These are phyloP conservation scores for Solanum habrochaites DNA, from an alignment of 257 asterid genomes.

Conservation along the genomic window DNA sequence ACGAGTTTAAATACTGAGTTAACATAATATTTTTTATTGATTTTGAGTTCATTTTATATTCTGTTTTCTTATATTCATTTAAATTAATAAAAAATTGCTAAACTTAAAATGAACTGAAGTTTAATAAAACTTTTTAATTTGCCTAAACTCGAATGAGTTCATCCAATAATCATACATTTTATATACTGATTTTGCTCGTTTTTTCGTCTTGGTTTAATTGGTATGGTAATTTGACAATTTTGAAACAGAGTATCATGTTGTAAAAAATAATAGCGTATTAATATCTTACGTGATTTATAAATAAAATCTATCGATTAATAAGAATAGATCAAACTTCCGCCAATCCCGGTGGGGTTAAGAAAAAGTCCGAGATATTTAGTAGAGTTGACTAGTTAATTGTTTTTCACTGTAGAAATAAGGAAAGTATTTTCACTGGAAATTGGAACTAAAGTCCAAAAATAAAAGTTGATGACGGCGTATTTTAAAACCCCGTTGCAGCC, in stretches of 20 bases:
- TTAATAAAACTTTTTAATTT: neutral
- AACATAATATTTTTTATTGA: neutral
- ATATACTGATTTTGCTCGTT: neutral
- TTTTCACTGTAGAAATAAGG: too few relatives aligned
- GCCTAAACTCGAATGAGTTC: neutral
- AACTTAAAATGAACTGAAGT: neutral
- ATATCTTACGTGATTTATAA: rapidly evolving
- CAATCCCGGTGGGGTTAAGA: too few relatives aligned
- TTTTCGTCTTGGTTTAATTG: neutral
- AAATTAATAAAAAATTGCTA: neutral
- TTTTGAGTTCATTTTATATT: neutral
- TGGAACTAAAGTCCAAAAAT: too few relatives aligned
- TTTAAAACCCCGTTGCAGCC: too few relatives aligned
- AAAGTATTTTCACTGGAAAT: too few relatives aligned
- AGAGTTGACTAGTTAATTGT: too few relatives aligned
- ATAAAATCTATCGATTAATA: rapidly evolving
- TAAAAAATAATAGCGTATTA: neutral
- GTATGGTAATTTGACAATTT: neutral
- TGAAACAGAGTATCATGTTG: too few relatives aligned
- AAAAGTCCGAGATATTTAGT: too few relatives aligned
- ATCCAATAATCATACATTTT: neutral
- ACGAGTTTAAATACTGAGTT: too few relatives aligned
- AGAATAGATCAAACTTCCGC: too few relatives aligned
- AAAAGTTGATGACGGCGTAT: too few relatives aligned
- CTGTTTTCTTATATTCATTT: neutral